A percentile compares a stretch with the other conserved stretches of the same genome.
Evolutionary conservation across 2,329 filamentous ascomycete species (phyloP).

Genomic region (Aspergillus cejpii): DNA sequence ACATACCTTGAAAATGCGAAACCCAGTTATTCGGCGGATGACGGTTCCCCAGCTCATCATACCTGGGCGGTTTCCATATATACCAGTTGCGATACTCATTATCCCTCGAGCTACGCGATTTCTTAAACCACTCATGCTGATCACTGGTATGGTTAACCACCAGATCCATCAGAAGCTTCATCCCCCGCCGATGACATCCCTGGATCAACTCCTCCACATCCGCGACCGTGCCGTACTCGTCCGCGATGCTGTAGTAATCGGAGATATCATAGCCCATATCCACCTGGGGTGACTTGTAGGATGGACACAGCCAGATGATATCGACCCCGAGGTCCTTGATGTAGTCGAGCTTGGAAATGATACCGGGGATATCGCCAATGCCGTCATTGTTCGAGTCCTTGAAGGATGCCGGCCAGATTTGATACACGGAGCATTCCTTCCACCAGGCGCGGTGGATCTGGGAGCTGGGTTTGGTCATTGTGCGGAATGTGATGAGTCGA

Average conservation of each 20-base stretch:
- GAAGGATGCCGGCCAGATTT: constrained; percentile 56
- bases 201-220: constrained; percentile 59
- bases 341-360: constrained; percentile 60
- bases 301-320: constrained; percentile 51
- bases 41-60: constrained; percentile 50
- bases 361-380: constrained; percentile 59
- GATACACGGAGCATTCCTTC: constrained; percentile 54
- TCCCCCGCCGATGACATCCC: constrained; percentile 55
- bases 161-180: constrained; percentile 67
- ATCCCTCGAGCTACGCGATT: constrained; percentile 55
- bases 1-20: constrained; percentile 34
- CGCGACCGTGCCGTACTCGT: constrained; percentile 58
- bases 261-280: constrained; percentile 51
- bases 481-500: too few species aligned
- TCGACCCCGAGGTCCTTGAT: constrained; percentile 56
- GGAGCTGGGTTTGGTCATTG: constrained; percentile 14
- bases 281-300: constrained; percentile 49
- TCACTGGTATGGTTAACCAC: constrained; percentile 73
- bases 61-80: constrained; percentile 50
- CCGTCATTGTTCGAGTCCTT: constrained; percentile 48
- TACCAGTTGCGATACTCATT: constrained; percentile 66
- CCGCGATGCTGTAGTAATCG: constrained; percentile 60
- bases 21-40: constrained; percentile 72
- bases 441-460: constrained; percentile 44
- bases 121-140: constrained; percentile 64